Percentiles rank a stretch among this genome's conserved stretches.
phyloP scores from a whole-genome alignment of 2,329 filamentous ascomycete genomes.

The Leptographium galeiforme region DNA sequence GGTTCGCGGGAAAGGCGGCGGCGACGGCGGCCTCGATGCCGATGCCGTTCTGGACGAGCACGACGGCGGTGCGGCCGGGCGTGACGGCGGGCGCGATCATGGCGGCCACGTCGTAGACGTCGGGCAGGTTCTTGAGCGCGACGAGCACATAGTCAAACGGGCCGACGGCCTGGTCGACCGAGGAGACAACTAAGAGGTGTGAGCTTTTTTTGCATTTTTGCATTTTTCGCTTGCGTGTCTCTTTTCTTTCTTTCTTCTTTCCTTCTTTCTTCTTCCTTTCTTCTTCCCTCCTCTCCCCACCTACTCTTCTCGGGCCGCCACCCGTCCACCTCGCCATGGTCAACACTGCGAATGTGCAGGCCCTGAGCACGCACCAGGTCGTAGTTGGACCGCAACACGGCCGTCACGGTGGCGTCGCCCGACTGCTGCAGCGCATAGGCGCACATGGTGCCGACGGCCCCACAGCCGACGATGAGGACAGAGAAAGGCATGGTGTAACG shows the following conservation, averaged over 20 bases:
- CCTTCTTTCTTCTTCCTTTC: no score
- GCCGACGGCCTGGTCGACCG: neutral
- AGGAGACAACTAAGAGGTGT: no score
- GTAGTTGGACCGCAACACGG: conserved; percentile 1
- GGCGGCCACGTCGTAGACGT: neutral
- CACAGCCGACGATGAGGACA: conserved; percentile 3
- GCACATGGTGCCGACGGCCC: conserved; percentile 3
- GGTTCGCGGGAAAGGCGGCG: neutral
- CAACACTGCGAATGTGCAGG: neutral
- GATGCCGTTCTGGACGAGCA: conserved; percentile 7
- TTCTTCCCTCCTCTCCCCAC: neutral
- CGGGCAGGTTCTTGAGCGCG: conserved; percentile 2
- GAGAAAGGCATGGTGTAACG: neutral
- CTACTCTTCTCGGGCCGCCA: neutral
- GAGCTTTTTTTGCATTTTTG: no score
- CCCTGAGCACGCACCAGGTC: neutral
- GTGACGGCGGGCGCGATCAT: neutral
- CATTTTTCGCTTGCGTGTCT: no score
- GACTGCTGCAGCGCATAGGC: conserved; percentile 3
- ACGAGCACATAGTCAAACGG: conserved; percentile 5
- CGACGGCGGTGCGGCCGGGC: neutral
- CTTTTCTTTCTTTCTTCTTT: no score
- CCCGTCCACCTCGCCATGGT: neutral
- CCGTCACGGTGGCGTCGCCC: conserved; percentile 1
- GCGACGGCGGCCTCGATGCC: neutral